Evolutionary conservation across 306 rosid species (phyloP).

Genomic region (Alnus glutinosa): DNA sequence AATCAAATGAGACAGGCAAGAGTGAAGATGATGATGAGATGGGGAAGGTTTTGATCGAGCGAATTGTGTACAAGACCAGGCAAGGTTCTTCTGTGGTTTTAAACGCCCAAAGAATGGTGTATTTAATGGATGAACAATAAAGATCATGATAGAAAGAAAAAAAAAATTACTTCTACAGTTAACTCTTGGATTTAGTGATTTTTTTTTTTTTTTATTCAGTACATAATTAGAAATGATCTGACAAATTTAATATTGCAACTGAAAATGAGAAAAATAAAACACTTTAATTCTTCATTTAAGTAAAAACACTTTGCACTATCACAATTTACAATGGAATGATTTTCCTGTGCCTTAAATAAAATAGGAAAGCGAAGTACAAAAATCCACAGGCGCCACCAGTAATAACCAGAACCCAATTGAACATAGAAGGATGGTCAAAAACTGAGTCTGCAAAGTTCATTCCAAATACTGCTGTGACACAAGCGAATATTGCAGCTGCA

Average conservation of each 20-base stretch:
- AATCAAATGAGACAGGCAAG: background rate
- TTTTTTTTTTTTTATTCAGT: too few species aligned
- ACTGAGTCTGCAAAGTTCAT: slow-evolving; percentile 64
- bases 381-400: slow-evolving; percentile 53
- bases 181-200: too few species aligned
- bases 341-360: slow-evolving; percentile 72
- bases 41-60: background rate
- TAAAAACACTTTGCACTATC: slow-evolving; percentile 6
- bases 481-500: slow-evolving; percentile 69
- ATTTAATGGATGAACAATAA: too few species aligned
- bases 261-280: background rate
- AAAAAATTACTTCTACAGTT: too few species aligned
- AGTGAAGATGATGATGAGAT: slow-evolving; percentile 13
- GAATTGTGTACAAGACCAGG: too few species aligned
- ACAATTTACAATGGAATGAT: slow-evolving; percentile 52
- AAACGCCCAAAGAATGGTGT: too few species aligned
- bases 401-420: slow-evolving; percentile 61
- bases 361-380: slow-evolving; percentile 56
- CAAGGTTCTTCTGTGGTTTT: too few species aligned
- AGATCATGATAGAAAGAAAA: too few species aligned
- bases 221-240: too few species aligned
- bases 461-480: slow-evolving; percentile 87
- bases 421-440: slow-evolving; percentile 55
- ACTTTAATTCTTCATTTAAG: slow-evolving; percentile 9
- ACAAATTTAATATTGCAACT: too few species aligned